Base-by-base conservation (phyloP, 768 basidiomycete species). In the Suillus decipiens region DNA sequence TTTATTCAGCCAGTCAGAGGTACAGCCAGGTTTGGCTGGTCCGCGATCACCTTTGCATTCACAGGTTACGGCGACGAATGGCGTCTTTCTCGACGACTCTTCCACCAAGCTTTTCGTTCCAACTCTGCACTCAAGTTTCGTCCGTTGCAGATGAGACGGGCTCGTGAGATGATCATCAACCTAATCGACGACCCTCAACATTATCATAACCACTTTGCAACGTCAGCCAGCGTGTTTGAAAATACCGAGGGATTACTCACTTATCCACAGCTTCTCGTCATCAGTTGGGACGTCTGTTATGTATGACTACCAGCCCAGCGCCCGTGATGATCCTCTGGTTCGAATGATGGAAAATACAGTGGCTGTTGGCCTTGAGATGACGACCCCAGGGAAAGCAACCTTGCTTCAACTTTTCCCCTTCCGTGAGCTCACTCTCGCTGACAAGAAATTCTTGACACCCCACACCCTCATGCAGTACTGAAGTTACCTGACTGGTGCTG, bases 31-130 rank as follows among this genome's bases (percentile, higher is more conserved):
- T 63, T 39, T 63, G 62, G 62, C 10, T 51, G 43, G 59, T 42
- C 37, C 1, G 45, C 24, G 42, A 28, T 45, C 36, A 39, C 15
- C 50, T 63, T 63, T 41, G 48, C n/a, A 17, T 63, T 63, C n/a
- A n/a, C 22, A 15, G 22, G 12, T 1, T 63, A 63, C 51, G 48
- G 48, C 6, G 56, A 62, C 9, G 39, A 62, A 37, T 62, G 61
- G 59, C 76, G 78, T 42, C 66, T 68, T 12, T 76, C 73, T 61
- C 70, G 79, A 48, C 71, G 74, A 50, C 64, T 71, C 36, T 79
- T 79, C 61, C 75, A 77, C 67, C 76, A 79, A 56, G 73, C 73
- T 61, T 78, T 80, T 61, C 75, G 77, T 55, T 65, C 74, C 19
- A 72, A 72, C 6, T 64, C 76, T 55, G 59, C 68, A n/a, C 33